phyloP scores from a whole-genome alignment of 1,139 yeast species.

The Yamadazyma sp. region DNA sequence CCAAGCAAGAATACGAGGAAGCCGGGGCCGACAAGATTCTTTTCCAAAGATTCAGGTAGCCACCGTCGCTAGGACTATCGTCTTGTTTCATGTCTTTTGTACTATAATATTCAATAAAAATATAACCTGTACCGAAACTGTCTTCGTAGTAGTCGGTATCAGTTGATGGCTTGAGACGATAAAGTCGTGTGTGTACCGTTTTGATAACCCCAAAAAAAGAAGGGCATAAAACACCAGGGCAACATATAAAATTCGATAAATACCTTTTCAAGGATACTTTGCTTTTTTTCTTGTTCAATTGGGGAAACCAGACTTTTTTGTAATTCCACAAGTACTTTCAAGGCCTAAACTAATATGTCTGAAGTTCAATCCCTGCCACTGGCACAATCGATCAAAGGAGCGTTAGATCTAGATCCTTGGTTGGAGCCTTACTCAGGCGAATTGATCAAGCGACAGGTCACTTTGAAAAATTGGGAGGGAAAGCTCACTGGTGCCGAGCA shows the following conservation, averaged over 20 bases:
- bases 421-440: slow-evolving; percentile 74
- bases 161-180: not conserved
- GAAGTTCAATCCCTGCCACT: slow-evolving; percentile 2
- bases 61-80: no score
- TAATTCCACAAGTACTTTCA: not conserved
- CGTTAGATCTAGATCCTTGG: slow-evolving; percentile 80
- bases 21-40: slow-evolving; percentile 82
- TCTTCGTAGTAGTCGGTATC: no score
- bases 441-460: slow-evolving; percentile 38
- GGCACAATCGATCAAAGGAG: slow-evolving; percentile 44
- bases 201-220: not conserved
- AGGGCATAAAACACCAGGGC: not conserved
- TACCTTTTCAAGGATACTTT: slow-evolving; percentile 1
- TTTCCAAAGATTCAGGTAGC: slow-evolving; percentile 67
- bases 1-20: slow-evolving; percentile 86
- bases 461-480: slow-evolving; percentile 53
- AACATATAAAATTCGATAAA: not conserved
- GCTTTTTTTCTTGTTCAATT: no score
- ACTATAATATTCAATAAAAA: slow-evolving; percentile 1
- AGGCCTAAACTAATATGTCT: not conserved
- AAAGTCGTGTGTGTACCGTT: slow-evolving; percentile 1
- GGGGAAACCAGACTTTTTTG: not conserved
- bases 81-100: not conserved
- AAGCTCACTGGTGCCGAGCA: slow-evolving; percentile 46
- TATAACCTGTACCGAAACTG: no score